phyloP scores from a whole-genome alignment of 352 stramenopile genomes.

The Blastocystis sp. region DNA sequence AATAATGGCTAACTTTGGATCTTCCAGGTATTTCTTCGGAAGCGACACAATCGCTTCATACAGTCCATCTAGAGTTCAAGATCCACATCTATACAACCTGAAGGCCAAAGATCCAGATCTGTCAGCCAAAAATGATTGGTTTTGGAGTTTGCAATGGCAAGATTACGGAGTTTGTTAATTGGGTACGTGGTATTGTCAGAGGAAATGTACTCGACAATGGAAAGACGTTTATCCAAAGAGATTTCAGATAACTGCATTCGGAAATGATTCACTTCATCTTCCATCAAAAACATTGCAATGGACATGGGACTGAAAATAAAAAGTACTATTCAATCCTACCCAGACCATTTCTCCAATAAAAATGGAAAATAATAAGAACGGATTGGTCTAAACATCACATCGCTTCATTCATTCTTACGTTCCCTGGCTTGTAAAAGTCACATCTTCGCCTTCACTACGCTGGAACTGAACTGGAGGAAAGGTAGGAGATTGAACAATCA shows the following conservation, averaged over 20 bases:
- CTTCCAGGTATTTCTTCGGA: neutral
- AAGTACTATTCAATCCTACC: neutral
- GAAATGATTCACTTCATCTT: neutral
- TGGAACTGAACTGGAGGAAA: neutral
- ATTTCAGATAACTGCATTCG: neutral
- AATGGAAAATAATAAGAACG: slow-evolving; percentile 45
- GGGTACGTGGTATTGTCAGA: neutral
- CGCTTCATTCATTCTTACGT: neutral
- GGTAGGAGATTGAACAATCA: neutral
- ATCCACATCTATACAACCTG: neutral
- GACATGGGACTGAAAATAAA: slow-evolving; percentile 1
- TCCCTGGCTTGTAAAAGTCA: slow-evolving; percentile 55
- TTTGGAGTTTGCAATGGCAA: slow-evolving; percentile 38
- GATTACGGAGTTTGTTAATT: slow-evolving; percentile 63
- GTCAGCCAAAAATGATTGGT: slow-evolving; percentile 66
- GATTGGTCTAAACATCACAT: neutral
- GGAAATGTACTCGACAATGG: neutral
- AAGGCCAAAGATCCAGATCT: slow-evolving; percentile 63
- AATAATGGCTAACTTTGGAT: slow-evolving; percentile 47
- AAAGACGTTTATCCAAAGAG: neutral
- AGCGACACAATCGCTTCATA: slow-evolving; percentile 42
- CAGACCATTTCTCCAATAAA: slow-evolving; percentile 8
- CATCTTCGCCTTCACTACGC: neutral
- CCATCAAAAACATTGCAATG: neutral
- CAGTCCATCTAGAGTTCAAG: slow-evolving; percentile 24